Evolutionary conservation across 2,329 filamentous ascomycete species (phyloP).

Genomic region (Alternaria gansuensis): DNA sequence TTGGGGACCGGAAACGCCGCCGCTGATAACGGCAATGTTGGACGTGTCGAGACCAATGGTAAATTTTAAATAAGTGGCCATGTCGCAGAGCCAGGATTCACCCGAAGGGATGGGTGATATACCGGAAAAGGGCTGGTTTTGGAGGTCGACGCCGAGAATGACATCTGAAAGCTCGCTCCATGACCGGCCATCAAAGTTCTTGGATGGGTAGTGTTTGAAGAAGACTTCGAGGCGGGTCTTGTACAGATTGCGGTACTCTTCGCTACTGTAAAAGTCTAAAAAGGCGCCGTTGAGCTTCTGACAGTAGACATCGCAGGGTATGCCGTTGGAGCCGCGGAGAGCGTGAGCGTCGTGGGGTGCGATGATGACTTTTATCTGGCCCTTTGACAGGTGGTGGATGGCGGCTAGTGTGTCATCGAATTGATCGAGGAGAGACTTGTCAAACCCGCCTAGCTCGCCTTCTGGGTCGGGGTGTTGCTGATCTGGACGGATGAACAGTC

Average conservation of each 20-base stretch:
- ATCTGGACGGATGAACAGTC: constrained; percentile 46
- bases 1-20: constrained; percentile 47
- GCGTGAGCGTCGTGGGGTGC: constrained; percentile 49
- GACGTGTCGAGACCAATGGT: constrained; percentile 36
- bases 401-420: constrained; percentile 50
- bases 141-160: constrained; percentile 49
- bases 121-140: constrained; percentile 49
- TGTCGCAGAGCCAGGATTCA: constrained; percentile 49
- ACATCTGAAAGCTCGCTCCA: constrained; percentile 46
- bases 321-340: constrained; percentile 42
- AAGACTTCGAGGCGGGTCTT: constrained; percentile 47
- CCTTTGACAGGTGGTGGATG: constrained; percentile 48
- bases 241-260: constrained; percentile 41
- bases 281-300: constrained; percentile 44
- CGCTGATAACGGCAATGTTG: constrained; percentile 49
- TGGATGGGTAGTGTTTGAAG: constrained; percentile 49
- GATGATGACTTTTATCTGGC: constrained; percentile 50
- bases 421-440: constrained; percentile 45
- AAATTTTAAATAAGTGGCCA: constrained; percentile 46
- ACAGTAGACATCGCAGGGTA: constrained; percentile 50
- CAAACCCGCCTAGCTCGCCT: constrained; percentile 42
- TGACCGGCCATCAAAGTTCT: constrained; percentile 44
- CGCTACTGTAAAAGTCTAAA: constrained; percentile 48
- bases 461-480: constrained; percentile 45
- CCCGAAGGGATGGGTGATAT: constrained; percentile 49